A percentile compares a stretch with the other conserved stretches of the same genome.
These are phyloP conservation scores for Malus orientalis DNA, from an alignment of 306 rosid genomes.

Conservation along the genomic window DNA sequence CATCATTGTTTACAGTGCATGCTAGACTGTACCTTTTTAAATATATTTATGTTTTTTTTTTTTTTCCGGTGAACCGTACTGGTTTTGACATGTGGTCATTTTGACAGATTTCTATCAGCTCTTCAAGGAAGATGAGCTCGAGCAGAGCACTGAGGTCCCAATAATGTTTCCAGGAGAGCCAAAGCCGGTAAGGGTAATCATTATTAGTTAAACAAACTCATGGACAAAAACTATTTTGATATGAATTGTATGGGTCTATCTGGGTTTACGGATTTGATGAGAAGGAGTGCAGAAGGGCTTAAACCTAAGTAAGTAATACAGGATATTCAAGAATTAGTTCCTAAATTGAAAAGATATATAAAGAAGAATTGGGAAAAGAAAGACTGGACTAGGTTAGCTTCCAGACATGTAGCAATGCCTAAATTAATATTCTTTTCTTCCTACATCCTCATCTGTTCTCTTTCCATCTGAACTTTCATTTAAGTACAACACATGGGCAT, in stretches of 20 bases:
- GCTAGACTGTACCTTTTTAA: no score
- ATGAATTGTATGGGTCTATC: not conserved
- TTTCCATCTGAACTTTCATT: not conserved
- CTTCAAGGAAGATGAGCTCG: constrained; percentile 74
- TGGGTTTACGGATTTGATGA: not conserved
- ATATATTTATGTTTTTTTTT: not conserved
- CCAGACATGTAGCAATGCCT: not conserved
- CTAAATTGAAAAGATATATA: not conserved
- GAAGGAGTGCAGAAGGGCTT: not conserved
- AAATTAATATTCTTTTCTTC: not conserved
- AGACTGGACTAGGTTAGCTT: not conserved
- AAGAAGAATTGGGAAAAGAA: not conserved
- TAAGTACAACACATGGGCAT: not conserved
- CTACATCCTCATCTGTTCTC: not conserved
- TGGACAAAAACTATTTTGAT: constrained; percentile 1
- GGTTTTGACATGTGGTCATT: constrained; percentile 1
- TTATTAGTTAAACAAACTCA: constrained; percentile 1
- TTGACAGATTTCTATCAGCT: constrained; percentile 75
- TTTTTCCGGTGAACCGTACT: not conserved
- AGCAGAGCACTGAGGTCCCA: constrained; percentile 82
- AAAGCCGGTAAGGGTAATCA: constrained; percentile 55
- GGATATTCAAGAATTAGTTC: not conserved
- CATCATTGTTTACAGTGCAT: not conserved
- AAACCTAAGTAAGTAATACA: not conserved
- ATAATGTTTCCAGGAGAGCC: constrained; percentile 62